Evolutionary conservation across 2,329 filamentous ascomycete genomes (phyloP), one percentile per base, ranked within the genome.

Genomic region (Saccharata proteae): DNA sequence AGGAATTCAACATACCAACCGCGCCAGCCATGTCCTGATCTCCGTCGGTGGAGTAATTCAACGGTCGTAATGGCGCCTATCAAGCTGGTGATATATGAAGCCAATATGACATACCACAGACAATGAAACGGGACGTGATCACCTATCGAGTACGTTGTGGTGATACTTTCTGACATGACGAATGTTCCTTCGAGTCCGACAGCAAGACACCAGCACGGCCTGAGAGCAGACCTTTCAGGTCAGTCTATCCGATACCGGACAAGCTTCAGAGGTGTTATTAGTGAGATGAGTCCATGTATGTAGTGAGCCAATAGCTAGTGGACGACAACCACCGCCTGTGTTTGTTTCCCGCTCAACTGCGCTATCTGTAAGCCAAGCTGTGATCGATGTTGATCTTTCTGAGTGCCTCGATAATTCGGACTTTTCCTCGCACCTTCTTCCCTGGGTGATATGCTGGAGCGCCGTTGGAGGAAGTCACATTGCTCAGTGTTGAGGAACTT

Each of bases 41-140:
- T 84, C 42, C 81, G 67, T 36, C 81, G 65, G 49, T 90, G 80
- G 30, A 93, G 73, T 36, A 93, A 61, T 53, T 93, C 85, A 18
- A 93, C 64, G 0, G 84, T 86, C 3, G 83, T 83, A 30, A 74
- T 67, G 29, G 81, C 77, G 39, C 85, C 85, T 40, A 81, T 62
- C 39, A 80, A 73, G 47, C 83, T 90, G 41, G 77, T 65, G 25
- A 79, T 56, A 43, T 71, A 79, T 2, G 75, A 78, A 7, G 83
- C 64, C 15, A 77, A 65, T 9, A 88, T 67, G 43, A 81, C 29
- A 17, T 47, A 48, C 4, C 47, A 44, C 1, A 52, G 43, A 33
- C 61, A 64, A 10, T 54, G 55, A 35, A 62, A 61, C 2, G 43
- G 40, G 14, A 62, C 52, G 26, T 37, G 41, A 8, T 48, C 49